Conservation (phyloP, 148 eudicot species). For the Dianthus caryophyllus region DNA sequence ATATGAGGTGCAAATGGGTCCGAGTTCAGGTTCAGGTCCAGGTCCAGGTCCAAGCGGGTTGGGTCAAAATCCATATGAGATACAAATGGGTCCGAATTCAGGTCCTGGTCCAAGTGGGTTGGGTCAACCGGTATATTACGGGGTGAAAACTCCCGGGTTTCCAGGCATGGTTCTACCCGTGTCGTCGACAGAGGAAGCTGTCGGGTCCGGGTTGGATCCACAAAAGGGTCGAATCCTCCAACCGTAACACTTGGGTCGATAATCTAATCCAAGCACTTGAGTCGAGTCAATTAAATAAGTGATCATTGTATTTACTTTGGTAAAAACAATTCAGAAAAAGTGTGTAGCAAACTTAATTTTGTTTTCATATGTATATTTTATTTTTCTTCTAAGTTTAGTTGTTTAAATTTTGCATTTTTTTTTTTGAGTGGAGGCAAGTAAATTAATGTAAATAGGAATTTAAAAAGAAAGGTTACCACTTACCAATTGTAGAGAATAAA, state of each 20-base stretch:
- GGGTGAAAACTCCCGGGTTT: slow-evolving; percentile 34
- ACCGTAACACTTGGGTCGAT: neutral
- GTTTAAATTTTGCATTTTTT: no score
- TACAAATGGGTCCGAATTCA: slow-evolving; percentile 4
- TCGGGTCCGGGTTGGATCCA: slow-evolving; percentile 35
- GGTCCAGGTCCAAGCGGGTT: neutral
- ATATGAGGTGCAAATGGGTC: slow-evolving; percentile 40
- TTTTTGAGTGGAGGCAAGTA: neutral
- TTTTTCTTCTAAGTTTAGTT: neutral
- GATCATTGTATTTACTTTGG: neutral
- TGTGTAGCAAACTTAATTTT: slow-evolving; percentile 8
- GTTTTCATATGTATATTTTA: neutral
- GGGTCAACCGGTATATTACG: slow-evolving; percentile 52
- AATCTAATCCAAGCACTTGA: neutral
- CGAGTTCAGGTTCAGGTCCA: slow-evolving; percentile 7
- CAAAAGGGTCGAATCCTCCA: slow-evolving; percentile 34
- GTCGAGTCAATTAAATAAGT: neutral
- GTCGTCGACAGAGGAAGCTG: slow-evolving; percentile 39
- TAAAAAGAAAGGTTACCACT: slow-evolving; percentile 2
- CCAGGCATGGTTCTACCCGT: slow-evolving; percentile 45
- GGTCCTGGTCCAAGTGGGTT: slow-evolving; percentile 19
- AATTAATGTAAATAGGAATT: slow-evolving; percentile 21
- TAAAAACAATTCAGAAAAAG: slow-evolving; percentile 12
- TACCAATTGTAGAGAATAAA: slow-evolving; percentile 18
- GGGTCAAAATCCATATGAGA: neutral